Base-by-base conservation (phyloP, 257 asterid genomes). In the Rhazya stricta region DNA sequence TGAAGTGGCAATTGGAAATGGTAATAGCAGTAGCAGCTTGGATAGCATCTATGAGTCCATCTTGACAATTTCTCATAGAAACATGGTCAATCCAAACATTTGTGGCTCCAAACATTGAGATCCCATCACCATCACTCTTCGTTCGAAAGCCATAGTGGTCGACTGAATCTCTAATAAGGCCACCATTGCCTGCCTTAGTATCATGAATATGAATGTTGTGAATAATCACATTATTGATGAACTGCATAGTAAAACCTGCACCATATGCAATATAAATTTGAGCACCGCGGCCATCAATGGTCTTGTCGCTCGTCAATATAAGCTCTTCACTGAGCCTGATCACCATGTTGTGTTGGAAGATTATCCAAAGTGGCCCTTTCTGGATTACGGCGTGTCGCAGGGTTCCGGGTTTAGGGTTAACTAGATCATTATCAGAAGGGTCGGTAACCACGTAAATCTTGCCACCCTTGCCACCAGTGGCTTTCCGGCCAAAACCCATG, bases 51-150 rank as follows among this genome's bases (percentile, higher is more conserved):
- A 80, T 77, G 15, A 83, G 82, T 42, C 86, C 86, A 77, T 83
- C 86, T 12, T 74, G 58, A 41, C 84, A 79, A 41, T 80, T 63
- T 4, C 82, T 74, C 84, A 83, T 79, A 4, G 86, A 77, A 41
- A 83, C n/a, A 34, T 83, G 86, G 71, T 83, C 84, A 39, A 83
- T 80, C 86, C 86, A 83, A 46, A 83, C 9, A 34, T 83, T 70
- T 2, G 84, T 74, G 19, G 82, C 66, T 6, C 84, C 81, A 65
- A 74, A 83, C 39, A 83, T 48, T 5, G 79, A 74, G 51, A 83
- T 83, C 58, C 86, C 84, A 73, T 83, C 86, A 29, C 86, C 86
- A 51, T 83, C 86, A 43, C 84, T 83, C 27, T 21, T 67, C 6
- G 76, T 18, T 10, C 86, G 75, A n/a, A 3, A 41, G 15, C 86